Evolutionary conservation across 2,329 filamentous ascomycete genomes (phyloP), one percentile per base, ranked within the genome.

Genomic region (Pseudogymnoascus sp.): DNA sequence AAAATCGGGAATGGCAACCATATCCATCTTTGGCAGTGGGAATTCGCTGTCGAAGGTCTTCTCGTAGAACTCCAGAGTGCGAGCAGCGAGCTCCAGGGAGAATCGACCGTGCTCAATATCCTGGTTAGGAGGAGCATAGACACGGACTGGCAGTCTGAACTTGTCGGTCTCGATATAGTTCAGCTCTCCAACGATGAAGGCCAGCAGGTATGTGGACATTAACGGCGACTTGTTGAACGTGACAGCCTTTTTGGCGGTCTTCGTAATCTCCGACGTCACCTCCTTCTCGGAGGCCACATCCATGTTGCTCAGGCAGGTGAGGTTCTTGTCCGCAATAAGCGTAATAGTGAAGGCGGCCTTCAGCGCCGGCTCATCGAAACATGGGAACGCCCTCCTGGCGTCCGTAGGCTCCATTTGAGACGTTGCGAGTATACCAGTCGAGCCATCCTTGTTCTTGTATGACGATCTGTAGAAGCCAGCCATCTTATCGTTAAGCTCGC

Each of bases 321-420:
- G 78, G 71, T 91, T 82, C 79, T 96, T 90, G 76, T 97, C 93
- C 4, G 93, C 92, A 70, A 98, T 83, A 69, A 98, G 82, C 0
- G 93, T 96, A 67, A 97, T 86, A 31, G 91, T 93, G 78, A 96
- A 98, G 68, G 89, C 88, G 40, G 93, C 91, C 81, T 98, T 98
- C 69, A 98, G 82, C 26, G 91, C 89, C 28, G 93, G 93, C 79
- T 98, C 95, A 73, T 98, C 93, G 75, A 97, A 97, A 78, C 93
- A 97, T 46, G 93, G 93, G 78, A 98, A 96, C 6, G 93, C 92
- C 70, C 93, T 84, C 70, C 93, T 86, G 66, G 91, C 93, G 78
- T 98, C 93, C 12, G 93, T 97, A 40, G 93, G 89, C 79, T 98
- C 93, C 90, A 98, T 96, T 81, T 98, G 93, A 16, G 91, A 91